These are phyloP conservation scores for Solanum hybrid DNA, from an alignment of 305 asterid genomes.

Conservation along the genomic window DNA sequence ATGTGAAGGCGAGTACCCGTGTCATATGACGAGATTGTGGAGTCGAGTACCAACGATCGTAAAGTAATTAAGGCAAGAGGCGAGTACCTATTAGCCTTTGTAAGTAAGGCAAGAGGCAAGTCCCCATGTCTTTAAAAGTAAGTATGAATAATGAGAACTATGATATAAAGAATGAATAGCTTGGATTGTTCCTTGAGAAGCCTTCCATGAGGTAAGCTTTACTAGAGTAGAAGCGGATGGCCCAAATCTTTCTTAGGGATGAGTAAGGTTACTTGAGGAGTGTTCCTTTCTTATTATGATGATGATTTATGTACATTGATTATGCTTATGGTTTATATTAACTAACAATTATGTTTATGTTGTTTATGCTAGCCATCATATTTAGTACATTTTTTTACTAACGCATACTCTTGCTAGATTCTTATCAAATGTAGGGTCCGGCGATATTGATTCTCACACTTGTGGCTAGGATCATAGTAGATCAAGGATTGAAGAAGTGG, in stretches of 20 bases:
- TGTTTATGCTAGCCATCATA: not conserved
- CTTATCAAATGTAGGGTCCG: not conserved
- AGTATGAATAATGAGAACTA: no score
- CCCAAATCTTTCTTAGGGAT: not conserved
- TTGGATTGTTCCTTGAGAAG: no score
- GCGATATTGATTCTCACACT: not conserved
- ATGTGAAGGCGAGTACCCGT: no score
- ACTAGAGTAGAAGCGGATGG: not conserved
- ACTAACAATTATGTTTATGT: not conserved
- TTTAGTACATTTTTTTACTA: not conserved
- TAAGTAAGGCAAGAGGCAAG: no score
- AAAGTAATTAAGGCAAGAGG: no score
- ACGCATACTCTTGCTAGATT: not conserved
- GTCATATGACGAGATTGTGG: no score
- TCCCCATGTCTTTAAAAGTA: no score
- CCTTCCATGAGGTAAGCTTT: no score
- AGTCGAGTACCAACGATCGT: no score
- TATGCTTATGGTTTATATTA: no score
- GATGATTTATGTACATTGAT: not conserved
- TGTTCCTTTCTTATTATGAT: not conserved
- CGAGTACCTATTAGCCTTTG: no score
- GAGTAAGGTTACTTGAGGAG: not conserved
- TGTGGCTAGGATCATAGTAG: not conserved
- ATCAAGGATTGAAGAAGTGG: not conserved
- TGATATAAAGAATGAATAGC: no score